Percentiles rank a stretch among this genome's conserved stretches.
These are phyloP conservation scores for Nannochloris sp. DNA, from an alignment of 139 green algal species.

Conservation along the genomic window DNA sequence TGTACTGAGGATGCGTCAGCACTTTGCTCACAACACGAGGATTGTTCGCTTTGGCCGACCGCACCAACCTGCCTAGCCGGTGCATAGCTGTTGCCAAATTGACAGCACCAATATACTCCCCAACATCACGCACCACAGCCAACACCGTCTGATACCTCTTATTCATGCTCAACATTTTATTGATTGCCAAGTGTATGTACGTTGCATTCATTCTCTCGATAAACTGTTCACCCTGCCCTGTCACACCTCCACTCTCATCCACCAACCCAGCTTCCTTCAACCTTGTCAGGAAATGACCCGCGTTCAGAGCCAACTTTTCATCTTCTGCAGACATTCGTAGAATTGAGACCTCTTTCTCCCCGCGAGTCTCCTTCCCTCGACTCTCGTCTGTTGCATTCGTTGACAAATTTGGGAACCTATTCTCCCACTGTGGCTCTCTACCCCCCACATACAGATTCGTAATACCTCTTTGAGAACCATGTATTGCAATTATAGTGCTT, in stretches of 20 bases:
- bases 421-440: too few species aligned
- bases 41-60: not conserved
- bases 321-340: conserved; percentile 1
- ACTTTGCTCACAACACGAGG: not conserved
- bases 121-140: conserved; percentile 33
- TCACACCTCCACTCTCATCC: conserved; percentile 2
- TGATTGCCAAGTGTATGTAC: conserved; percentile 24
- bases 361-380: not conserved
- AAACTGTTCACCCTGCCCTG: conserved; percentile 1
- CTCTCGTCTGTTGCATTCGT: not conserved
- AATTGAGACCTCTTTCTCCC: not conserved
- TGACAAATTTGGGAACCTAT: not conserved
- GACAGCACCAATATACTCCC: conserved; percentile 46
- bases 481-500: too few species aligned
- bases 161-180: conserved; percentile 21
- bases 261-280: conserved; percentile 12
- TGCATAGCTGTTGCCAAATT: conserved; percentile 63
- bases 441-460: too few species aligned
- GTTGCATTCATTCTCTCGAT: conserved; percentile 12
- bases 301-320: conserved; percentile 1
- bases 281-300: conserved; percentile 6
- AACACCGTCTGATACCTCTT: conserved; percentile 29
- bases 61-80: conserved; percentile 50
- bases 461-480: too few species aligned
- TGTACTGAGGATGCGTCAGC: conserved; percentile 11